Conservation (phyloP, 164 flowering plant species). For the Vitis cinerea region DNA sequence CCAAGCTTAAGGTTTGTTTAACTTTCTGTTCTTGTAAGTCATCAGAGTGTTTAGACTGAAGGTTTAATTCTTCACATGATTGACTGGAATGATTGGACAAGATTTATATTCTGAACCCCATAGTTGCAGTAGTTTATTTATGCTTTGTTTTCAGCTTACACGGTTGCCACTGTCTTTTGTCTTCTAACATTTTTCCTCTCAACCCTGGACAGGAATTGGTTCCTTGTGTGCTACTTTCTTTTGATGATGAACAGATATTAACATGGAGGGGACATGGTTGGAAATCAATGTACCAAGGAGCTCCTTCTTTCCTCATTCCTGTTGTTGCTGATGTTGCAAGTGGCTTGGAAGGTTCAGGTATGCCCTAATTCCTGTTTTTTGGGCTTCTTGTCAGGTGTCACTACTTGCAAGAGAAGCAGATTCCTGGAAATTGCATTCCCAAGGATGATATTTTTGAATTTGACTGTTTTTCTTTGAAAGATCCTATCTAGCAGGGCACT, state of each 20-base stretch:
- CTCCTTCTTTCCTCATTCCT: slow-evolving; percentile 16
- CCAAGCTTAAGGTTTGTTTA: slow-evolving; percentile 79
- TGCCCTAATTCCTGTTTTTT: background rate
- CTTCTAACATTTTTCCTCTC: background rate
- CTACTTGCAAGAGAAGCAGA: slow-evolving; percentile 1
- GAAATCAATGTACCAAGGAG: slow-evolving; percentile 63
- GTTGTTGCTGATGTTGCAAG: slow-evolving; percentile 11
- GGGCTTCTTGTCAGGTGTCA: background rate
- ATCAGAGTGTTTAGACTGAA: no score
- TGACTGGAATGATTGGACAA: no score
- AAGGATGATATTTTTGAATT: no score
- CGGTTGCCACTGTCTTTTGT: background rate
- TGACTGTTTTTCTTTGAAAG: background rate
- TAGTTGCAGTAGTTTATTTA: background rate
- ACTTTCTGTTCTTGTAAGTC: background rate
- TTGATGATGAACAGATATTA: slow-evolving; percentile 87
- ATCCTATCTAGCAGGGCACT: no score
- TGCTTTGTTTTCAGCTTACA: background rate
- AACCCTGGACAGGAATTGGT: slow-evolving; percentile 72
- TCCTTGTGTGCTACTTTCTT: slow-evolving; percentile 90
- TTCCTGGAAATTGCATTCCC: slow-evolving; percentile 13
- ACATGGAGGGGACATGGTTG: slow-evolving; percentile 89
- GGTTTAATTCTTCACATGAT: no score
- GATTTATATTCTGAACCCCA: no score
- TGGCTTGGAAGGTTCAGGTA: slow-evolving; percentile 41